Percentiles rank a stretch among this genome's conserved stretches.
phyloP scores from a whole-genome alignment of 2,329 filamentous ascomycete species.

The Venturia aucupariae region DNA sequence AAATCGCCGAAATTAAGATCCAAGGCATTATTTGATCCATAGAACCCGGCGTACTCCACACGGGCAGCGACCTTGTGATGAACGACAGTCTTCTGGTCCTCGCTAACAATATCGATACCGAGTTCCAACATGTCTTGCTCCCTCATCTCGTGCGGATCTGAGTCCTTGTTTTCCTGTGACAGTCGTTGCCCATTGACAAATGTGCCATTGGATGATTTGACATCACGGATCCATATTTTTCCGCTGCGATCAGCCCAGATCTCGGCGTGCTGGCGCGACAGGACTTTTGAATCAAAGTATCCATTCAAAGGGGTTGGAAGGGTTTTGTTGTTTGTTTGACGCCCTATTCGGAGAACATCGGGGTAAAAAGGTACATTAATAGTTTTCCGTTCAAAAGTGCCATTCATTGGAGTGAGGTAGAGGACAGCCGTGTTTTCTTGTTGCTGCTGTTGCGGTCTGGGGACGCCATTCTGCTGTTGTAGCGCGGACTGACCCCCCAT shows the following conservation, averaged over 20 bases:
- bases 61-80: conserved; percentile 97
- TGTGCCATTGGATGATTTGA: conserved; percentile 97
- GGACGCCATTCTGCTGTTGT: conserved; percentile 47
- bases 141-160: conserved; percentile 86
- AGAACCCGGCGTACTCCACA: conserved; percentile 86
- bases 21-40: conserved; percentile 65
- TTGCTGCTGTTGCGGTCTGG: conserved; percentile 33
- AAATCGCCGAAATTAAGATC: conserved; percentile 91
- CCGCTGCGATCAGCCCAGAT: conserved; percentile 80
- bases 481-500: conserved; percentile 60
- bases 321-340: conserved; percentile 95
- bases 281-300: conserved; percentile 95
- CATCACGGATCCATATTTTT: conserved; percentile 91
- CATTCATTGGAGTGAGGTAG: conserved; percentile 82
- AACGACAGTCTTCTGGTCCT: conserved; percentile 96
- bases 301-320: conserved; percentile 85
- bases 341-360: conserved; percentile 88
- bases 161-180: conserved; percentile 91
- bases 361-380: conserved; percentile 88
- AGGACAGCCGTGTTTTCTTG: conserved; percentile 64
- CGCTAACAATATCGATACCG: conserved; percentile 96
- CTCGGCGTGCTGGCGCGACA: conserved; percentile 92
- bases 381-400: conserved; percentile 93
- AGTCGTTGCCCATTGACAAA: conserved; percentile 90
- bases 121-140: conserved; percentile 88